These are phyloP conservation scores for Chlorella ohadii DNA, from an alignment of 139 green algal species.

Conservation along the genomic window DNA sequence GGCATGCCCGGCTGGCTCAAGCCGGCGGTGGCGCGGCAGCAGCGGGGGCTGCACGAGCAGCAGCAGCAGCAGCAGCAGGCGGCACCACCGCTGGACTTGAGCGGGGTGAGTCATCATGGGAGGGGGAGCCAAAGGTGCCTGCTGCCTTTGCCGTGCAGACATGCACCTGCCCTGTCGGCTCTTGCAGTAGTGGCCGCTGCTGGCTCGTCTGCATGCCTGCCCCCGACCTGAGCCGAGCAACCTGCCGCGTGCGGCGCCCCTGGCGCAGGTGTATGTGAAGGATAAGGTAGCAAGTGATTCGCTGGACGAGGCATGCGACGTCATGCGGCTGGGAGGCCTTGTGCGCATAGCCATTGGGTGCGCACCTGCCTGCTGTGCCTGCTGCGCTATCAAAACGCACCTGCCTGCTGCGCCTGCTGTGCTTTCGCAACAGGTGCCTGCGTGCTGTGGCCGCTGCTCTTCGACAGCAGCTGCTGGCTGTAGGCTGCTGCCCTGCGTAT, in stretches of 20 bases:
- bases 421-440: too few species aligned
- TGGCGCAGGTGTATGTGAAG: slow-evolving; percentile 26
- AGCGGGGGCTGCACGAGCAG: neutral
- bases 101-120: neutral
- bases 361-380: neutral
- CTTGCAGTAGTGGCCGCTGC: too few species aligned
- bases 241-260: too few species aligned
- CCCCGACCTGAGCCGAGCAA: too few species aligned
- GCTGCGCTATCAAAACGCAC: neutral
- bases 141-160: too few species aligned
- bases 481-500: too few species aligned
- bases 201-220: too few species aligned
- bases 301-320: slow-evolving; percentile 37
- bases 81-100: neutral
- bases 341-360: slow-evolving; percentile 35
- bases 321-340: slow-evolving; percentile 29
- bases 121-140: too few species aligned
- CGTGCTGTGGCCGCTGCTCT: too few species aligned
- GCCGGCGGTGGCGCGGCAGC: neutral
- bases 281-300: slow-evolving; percentile 24
- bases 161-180: too few species aligned
- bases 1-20: neutral
- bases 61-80: neutral
- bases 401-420: neutral
- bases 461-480: too few species aligned